Evolutionary conservation across 2,329 filamentous ascomycete species (phyloP), one percentile per base, ranked within the genome.

Genomic region (Neoscytalidium dimidiatum): DNA sequence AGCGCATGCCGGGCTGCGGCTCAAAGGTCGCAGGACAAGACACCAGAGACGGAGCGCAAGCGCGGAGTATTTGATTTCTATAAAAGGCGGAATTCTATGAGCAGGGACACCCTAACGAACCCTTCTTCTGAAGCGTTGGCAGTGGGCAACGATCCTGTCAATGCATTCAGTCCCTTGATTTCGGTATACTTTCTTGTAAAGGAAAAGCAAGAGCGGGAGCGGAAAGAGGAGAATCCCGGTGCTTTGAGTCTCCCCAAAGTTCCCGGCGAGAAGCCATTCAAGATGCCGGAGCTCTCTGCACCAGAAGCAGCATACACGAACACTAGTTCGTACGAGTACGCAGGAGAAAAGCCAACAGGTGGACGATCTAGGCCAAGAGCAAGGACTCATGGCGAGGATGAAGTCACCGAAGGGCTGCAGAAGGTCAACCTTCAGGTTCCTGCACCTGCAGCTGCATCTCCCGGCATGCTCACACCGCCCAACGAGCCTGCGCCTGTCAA

Each of bases 21-120:
- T 71, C 88, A 85, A 72, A 92, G 88, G 79, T 91, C 86, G 60
- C 77, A 80, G 8, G 69, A 84, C 77, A 69, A 88, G 74, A 76
- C 85, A 75, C 72, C 86, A 67, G 75, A 88, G 80, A 74, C 88
- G 17, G 81, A 84, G n/a, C 93, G 97, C 78, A 96, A 93, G 81
- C 88, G 94, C 64, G 91, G 92, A 9, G 94, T 97, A 4, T 97
- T 98, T 71, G 94, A 97, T 74, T 98, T 99, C 73, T 99, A 98
- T 80, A 97, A 97, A 79, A 86, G 95, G 69, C 87, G 94, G 66
- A 97, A 94, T 74, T 98, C 94, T 0, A 90, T 88, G 46, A 98
- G 95, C 77, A 88, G 92, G 69, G 95, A 98, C 74, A 97, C 93
- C 3, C 81, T 99, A 68, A 85, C 85, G 4, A 90, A 89, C 1